Evolutionary conservation across 306 rosid genomes (phyloP).

Genomic region (Psophocarpus tetragonolobus): DNA sequence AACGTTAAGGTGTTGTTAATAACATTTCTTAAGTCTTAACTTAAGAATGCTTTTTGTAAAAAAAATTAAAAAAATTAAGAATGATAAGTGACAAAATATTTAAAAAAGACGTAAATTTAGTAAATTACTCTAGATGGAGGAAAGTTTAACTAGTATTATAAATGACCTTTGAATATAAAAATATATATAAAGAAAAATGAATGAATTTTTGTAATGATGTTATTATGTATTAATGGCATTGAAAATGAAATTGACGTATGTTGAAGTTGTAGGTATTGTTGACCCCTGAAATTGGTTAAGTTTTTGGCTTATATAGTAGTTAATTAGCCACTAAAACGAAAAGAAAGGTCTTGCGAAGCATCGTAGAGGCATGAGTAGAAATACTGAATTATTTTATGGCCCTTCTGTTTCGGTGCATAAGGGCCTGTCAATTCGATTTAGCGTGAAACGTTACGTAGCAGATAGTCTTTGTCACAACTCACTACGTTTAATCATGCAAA

Average conservation of each 20-base stretch:
- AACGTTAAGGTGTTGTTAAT: neutral
- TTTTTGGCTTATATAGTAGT: neutral
- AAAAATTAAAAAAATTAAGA: neutral
- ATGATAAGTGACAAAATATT: neutral
- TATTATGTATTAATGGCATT: neutral
- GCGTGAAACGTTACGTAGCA: conserved; percentile 27
- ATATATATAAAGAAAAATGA: neutral
- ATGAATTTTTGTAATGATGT: neutral
- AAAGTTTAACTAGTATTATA: neutral
- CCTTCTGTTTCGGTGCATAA: neutral
- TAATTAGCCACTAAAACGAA: neutral
- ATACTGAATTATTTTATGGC: neutral
- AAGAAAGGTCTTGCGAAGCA: neutral
- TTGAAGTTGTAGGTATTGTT: neutral
- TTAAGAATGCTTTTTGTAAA: neutral
- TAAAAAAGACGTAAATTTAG: neutral
- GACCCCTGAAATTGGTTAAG: neutral
- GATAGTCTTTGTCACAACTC: neutral
- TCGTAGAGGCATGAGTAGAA: neutral
- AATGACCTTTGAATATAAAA: neutral
- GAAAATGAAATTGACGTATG: neutral
- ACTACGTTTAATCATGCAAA: neutral
- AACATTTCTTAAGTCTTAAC: neutral
- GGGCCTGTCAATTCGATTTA: neutral
- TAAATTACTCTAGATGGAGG: neutral